Evolutionary conservation across 1,139 yeast species (phyloP), one percentile per base, ranked within the genome.

Genomic region (Taphrina wiesneri): DNA sequence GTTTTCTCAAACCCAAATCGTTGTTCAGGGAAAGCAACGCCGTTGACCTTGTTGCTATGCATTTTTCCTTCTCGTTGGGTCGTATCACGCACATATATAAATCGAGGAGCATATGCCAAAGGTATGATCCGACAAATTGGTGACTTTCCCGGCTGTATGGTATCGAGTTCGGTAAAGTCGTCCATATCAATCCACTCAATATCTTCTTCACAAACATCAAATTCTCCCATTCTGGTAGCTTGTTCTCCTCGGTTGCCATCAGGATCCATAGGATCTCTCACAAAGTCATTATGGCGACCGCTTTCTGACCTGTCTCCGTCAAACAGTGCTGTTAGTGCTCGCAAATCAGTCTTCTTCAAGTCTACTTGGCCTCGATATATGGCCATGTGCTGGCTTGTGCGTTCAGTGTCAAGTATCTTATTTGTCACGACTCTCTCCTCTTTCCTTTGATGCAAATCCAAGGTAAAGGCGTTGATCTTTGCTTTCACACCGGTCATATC

Each of bases 391-490:
- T 83, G 79, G 0, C 84, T 74, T 67, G 80, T 80, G 67, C 83
- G 83, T 70, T 86, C 83, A 32, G 86, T 81, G 65, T 85, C 82
- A 62, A 86, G 79, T 36, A 82, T 80, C 61, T 83, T 80, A 70
- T 86, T 86, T 39, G 83, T 81, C 71, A 85, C 85, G 1, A 83
- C 80, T 3, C 84, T 79, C 25, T 86, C 81, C 73, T 90, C 93
- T 71, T 89, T 87, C 57, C 96, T 80, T 73, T 88, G 97, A 74
- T 93, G 98, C 41, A 92, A 75, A 73, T 92, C 98, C 77, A 93
- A 80, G 2, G 82, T 76, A 72, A 92, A 90, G 6, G 80, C 79
- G 2, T 83, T 80, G 30, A 87, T 83, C 70, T 85, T 85, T 1
- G 87, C 90, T 75, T 93, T 93, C 43, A 91, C 73, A 6, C 98